Evolutionary conservation across 2,329 filamentous ascomycete genomes (phyloP).

Genomic region (Diaporthe aspalathi): DNA sequence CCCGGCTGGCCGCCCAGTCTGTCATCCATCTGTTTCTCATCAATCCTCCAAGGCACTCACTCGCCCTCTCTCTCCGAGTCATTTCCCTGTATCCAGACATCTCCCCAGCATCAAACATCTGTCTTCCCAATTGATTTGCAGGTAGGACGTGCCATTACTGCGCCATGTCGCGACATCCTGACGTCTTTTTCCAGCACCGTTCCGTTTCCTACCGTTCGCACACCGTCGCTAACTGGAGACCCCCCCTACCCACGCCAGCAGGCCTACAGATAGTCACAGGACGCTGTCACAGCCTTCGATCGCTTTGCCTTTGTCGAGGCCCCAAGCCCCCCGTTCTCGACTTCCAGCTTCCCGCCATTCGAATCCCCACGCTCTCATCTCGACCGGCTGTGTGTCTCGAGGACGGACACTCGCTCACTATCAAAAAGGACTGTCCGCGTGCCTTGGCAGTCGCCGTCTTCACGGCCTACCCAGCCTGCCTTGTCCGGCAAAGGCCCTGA

Average conservation of each 20-base stretch:
- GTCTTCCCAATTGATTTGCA: slow-evolving; percentile 24
- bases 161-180: slow-evolving; percentile 32
- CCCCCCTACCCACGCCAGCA: slow-evolving; percentile 2
- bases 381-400: slow-evolving; percentile 13
- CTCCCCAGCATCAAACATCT: not conserved
- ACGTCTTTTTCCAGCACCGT: slow-evolving; percentile 24
- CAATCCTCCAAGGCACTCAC: slow-evolving; percentile 33
- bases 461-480: slow-evolving; percentile 25
- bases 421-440: slow-evolving; percentile 2
- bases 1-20: slow-evolving; percentile 6
- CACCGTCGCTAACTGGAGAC: slow-evolving; percentile 8
- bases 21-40: not conserved
- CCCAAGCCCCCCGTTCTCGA: slow-evolving; percentile 29
- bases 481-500: slow-evolving; percentile 34
- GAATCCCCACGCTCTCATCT: slow-evolving; percentile 1
- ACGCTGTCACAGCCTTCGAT: slow-evolving; percentile 29
- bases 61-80: slow-evolving; percentile 43
- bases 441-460: slow-evolving; percentile 4
- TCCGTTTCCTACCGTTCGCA: slow-evolving; percentile 9
- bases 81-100: slow-evolving; percentile 47
- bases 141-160: slow-evolving; percentile 27
- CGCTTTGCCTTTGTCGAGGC: slow-evolving; percentile 24
- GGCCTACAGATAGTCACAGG: slow-evolving; percentile 25
- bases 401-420: too few species aligned
- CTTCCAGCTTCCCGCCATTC: slow-evolving; percentile 16